Evolutionary conservation across 139 green algal genomes (phyloP).

Genomic region (Spirogloea muscicola): DNA sequence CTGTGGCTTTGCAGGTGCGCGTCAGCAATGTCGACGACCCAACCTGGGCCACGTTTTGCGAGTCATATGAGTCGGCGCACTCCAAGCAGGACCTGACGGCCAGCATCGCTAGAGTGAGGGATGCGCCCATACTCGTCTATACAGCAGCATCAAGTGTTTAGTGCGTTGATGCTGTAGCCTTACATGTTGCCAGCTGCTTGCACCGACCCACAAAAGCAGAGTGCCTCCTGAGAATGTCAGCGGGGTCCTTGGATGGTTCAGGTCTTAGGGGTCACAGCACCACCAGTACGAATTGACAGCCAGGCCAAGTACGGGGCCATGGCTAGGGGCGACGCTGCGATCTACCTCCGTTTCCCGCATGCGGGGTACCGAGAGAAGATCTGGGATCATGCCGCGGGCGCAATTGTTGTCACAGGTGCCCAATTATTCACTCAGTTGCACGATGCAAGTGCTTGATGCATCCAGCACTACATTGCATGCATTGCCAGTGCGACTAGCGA

Average conservation of each 20-base stretch:
- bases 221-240: too few species aligned
- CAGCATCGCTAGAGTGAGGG: conserved; percentile 16
- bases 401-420: conserved; percentile 47
- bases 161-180: too few species aligned
- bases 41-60: conserved; percentile 33
- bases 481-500: too few species aligned
- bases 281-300: conserved; percentile 35
- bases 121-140: background rate
- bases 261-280: conserved; percentile 29
- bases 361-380: conserved; percentile 52
- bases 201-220: too few species aligned
- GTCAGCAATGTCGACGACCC: conserved; percentile 26
- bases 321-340: conserved; percentile 44
- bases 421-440: too few species aligned
- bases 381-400: conserved; percentile 52
- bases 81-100: conserved; percentile 44
- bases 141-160: too few species aligned
- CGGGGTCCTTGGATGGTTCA: too few species aligned
- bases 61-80: conserved; percentile 46
- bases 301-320: conserved; percentile 55
- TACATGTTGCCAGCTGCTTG: too few species aligned
- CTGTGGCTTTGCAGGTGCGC: conserved; percentile 34
- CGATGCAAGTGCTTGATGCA: too few species aligned
- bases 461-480: too few species aligned
- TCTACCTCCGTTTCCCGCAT: conserved; percentile 51